Evolutionary conservation across 768 basidiomycete genomes (phyloP).

Genomic region (Leccinum olivaceopallidum): DNA sequence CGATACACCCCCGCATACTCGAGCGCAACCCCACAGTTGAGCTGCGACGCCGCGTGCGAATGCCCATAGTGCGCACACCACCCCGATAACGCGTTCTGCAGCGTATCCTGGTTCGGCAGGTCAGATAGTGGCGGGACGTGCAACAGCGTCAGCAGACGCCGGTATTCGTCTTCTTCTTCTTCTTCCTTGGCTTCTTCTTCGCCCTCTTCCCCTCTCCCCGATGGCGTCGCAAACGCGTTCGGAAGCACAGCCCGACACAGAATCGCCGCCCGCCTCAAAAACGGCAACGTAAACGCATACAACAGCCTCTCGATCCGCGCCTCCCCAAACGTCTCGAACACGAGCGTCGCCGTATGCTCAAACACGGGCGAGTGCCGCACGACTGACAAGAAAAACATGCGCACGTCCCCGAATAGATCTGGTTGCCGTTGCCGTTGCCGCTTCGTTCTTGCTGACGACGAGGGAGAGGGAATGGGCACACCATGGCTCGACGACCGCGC

Average conservation of each 20-base stretch:
- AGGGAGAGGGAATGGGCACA: conserved; percentile 32
- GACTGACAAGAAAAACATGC: conserved; percentile 90
- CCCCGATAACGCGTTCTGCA: conserved; percentile 85
- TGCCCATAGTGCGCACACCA: conserved; percentile 92
- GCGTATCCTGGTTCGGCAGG: conserved; percentile 78
- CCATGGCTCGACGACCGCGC: conserved; percentile 53
- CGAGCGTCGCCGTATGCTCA: conserved; percentile 79
- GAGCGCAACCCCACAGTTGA: conserved; percentile 75
- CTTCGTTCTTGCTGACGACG: background rate
- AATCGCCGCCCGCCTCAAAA: conserved; percentile 85
- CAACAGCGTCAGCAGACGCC: conserved; percentile 70
- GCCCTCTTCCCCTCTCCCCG: conserved; percentile 12
- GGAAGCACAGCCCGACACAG: conserved; percentile 78
- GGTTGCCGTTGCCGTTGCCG: conserved; percentile 26
- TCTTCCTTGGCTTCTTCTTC: conserved; percentile 37
- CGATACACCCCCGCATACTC: conserved; percentile 86
- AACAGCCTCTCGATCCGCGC: conserved; percentile 82
- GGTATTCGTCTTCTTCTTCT: conserved; percentile 66
- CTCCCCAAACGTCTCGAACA: conserved; percentile 80
- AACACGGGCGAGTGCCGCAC: conserved; percentile 87
- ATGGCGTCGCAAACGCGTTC: conserved; percentile 52
- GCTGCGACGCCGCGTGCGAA: conserved; percentile 73
- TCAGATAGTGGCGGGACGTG: conserved; percentile 79
- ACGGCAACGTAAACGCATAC: conserved; percentile 87
- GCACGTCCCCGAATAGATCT: conserved; percentile 79